Conservation (phyloP, 495 filamentous ascomycete species). For the Neurospora sp. region DNA sequence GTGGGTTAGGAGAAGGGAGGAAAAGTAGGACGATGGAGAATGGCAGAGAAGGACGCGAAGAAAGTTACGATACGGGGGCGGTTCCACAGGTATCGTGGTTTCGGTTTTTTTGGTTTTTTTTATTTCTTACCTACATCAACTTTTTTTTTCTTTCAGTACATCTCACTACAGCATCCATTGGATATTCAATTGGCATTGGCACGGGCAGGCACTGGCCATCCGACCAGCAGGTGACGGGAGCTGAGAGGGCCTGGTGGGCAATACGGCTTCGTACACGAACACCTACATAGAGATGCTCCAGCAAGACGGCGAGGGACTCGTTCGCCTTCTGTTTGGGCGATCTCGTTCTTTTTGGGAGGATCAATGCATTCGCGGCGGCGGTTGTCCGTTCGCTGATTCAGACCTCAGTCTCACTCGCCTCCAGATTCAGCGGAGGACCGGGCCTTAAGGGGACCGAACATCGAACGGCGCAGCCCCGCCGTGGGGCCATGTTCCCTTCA, state of each 20-base stretch:
- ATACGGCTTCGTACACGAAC: not conserved
- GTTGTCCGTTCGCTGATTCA: not conserved
- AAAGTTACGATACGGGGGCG: not conserved
- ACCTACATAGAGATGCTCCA: not conserved
- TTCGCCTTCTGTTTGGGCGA: not conserved
- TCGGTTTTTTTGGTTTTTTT: not conserved
- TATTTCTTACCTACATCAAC: not conserved
- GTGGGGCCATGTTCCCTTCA: not conserved
- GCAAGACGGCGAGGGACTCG: not conserved
- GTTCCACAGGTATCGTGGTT: not conserved
- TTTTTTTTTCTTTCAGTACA: not conserved
- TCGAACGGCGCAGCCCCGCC: not conserved
- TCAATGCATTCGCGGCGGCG: not conserved
- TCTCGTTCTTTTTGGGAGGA: not conserved
- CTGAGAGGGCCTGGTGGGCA: not conserved
- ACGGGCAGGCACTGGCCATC: not conserved
- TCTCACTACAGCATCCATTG: not conserved
- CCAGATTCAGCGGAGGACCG: not conserved
- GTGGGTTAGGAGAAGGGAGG: slow-evolving; percentile 2
- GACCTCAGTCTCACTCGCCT: not conserved
- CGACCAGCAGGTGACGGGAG: not conserved
- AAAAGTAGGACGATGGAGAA: slow-evolving; percentile 2
- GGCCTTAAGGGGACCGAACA: not conserved
- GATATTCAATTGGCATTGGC: not conserved
- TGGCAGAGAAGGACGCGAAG: not conserved